These are phyloP conservation scores for Ampelomyces quisqualis DNA, from an alignment of 2,329 filamentous ascomycete genomes.

Conservation along the genomic window DNA sequence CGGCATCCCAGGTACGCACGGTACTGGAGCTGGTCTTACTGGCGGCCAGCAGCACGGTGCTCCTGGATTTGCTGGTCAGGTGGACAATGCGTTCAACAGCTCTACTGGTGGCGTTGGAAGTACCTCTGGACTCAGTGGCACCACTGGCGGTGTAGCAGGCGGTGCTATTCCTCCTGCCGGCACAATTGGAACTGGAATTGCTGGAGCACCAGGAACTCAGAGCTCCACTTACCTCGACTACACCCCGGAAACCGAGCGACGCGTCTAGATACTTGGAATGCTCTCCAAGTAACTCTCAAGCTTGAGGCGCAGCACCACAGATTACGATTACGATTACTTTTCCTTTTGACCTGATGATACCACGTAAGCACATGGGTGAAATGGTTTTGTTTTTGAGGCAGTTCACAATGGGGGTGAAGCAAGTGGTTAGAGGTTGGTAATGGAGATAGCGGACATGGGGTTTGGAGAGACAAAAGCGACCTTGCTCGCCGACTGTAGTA, in stretches of 20 bases:
- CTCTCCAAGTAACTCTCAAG: slow-evolving; percentile 3
- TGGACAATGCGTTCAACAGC: slow-evolving; percentile 47
- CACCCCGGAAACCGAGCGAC: slow-evolving; percentile 49
- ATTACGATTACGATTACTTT: slow-evolving; percentile 26
- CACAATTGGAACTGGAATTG: slow-evolving; percentile 1
- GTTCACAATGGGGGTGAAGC: slow-evolving; percentile 2
- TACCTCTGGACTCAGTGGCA: slow-evolving; percentile 8
- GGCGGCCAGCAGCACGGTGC: slow-evolving; percentile 17
- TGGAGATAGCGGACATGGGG: slow-evolving; percentile 1
- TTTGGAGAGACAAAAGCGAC: background rate
- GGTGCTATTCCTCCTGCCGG: slow-evolving; percentile 16
- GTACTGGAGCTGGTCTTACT: slow-evolving; percentile 17
- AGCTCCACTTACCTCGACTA: slow-evolving; percentile 31
- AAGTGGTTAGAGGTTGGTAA: slow-evolving; percentile 13
- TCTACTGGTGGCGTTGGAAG: slow-evolving; percentile 11
- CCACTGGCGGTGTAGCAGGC: slow-evolving; percentile 9
- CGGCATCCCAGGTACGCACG: background rate
- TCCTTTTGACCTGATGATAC: slow-evolving; percentile 35
- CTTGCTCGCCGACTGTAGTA: slow-evolving; percentile 4
- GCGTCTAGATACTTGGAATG: slow-evolving; percentile 19
- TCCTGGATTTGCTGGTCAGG: slow-evolving; percentile 47
- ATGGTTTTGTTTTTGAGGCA: slow-evolving; percentile 9
- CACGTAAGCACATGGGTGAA: slow-evolving; percentile 27
- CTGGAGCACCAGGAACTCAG: slow-evolving; percentile 10
- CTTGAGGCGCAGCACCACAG: slow-evolving; percentile 12